Evolutionary conservation across 306 rosid species (phyloP), one percentile per base, ranked within the genome.

Genomic region (Vicia sativa): DNA sequence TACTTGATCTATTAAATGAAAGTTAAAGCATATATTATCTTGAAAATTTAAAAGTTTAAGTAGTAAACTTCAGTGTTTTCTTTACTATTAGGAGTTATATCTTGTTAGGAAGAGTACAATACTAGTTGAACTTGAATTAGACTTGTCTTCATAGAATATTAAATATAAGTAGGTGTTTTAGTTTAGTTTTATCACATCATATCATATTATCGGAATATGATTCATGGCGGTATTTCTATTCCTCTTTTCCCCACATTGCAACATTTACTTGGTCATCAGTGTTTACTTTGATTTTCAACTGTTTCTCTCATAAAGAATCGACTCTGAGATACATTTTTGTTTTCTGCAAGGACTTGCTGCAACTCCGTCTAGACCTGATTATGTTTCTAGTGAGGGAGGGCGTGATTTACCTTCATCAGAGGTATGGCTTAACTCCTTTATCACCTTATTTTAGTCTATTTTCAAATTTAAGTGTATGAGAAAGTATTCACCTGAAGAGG

Each of bases 391-490:
- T 35, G 87, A 76, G 68, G 88, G 84, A 73, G 89, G 80, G 68
- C 76, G 54, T 72, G 89, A 81, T 77, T 62, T 95, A 62, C 95
- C 84, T 80, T 77, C 89, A 65, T 84, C 85, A 64, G 91, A 93
- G 99, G 99, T 93, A 86, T 68, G 70, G 28, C 44, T 56, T 31
- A 48, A 43, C 68, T 74, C 68, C 8, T 38, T 62, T 12, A 46
- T 28, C 74, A 39, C 28, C 56, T 38, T 28, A 48, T 25, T 29
- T 50, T 59, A 25, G 45, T 37, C 34, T 44, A 31, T 49, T 81
- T 57, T 55, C 49, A 50, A 15, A 55, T 58, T 52, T 34, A 49
- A 45, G 58, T 18, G 49, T n/a, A 41, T 42, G 4, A 50, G 35
- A 67, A 48, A 38, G 29, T 19, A 18, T 52, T 70, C 64, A 54